Percentiles rank a stretch among this genome's conserved stretches.
Conservation (phyloP, 257 asterid genomes). For the Buddleja alternifolia region DNA sequence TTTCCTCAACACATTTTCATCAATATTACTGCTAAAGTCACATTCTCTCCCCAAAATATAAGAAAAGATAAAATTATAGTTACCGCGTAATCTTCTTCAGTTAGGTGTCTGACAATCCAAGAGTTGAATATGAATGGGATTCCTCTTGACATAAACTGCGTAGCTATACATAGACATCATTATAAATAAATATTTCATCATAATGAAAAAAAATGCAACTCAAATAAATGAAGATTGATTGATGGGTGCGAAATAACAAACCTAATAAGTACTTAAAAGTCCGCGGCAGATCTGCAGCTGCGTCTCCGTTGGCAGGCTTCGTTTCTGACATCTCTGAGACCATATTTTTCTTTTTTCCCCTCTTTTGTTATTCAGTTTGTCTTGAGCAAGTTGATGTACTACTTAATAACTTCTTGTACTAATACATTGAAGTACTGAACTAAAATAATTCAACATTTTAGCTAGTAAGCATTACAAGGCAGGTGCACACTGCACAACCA, state of each 20-base stretch:
- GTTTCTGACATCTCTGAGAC: constrained; percentile 36
- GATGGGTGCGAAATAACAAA: constrained; percentile 30
- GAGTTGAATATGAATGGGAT: constrained; percentile 93
- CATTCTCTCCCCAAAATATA: not conserved
- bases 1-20: not conserved
- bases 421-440: too few species aligned
- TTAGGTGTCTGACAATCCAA: constrained; percentile 86
- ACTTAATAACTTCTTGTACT: not conserved
- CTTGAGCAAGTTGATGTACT: not conserved
- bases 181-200: not conserved
- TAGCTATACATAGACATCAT: constrained; percentile 54
- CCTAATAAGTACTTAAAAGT: constrained; percentile 85
- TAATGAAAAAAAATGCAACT: not conserved
- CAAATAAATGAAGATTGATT: not conserved
- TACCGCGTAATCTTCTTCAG: constrained; percentile 89
- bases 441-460: too few species aligned
- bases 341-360: not conserved
- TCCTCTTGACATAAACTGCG: constrained; percentile 91
- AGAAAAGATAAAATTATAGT: not conserved
- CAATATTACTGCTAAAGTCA: not conserved
- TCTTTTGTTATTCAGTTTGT: not conserved
- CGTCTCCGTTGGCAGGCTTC: constrained; percentile 35
- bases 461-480: too few species aligned
- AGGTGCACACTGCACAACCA: too few species aligned
- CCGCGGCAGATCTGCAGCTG: constrained; percentile 62